Evolutionary conservation across 2,329 filamentous ascomycete genomes (phyloP), one percentile per base, ranked within the genome.

Genomic region (Fusarium sp.): DNA sequence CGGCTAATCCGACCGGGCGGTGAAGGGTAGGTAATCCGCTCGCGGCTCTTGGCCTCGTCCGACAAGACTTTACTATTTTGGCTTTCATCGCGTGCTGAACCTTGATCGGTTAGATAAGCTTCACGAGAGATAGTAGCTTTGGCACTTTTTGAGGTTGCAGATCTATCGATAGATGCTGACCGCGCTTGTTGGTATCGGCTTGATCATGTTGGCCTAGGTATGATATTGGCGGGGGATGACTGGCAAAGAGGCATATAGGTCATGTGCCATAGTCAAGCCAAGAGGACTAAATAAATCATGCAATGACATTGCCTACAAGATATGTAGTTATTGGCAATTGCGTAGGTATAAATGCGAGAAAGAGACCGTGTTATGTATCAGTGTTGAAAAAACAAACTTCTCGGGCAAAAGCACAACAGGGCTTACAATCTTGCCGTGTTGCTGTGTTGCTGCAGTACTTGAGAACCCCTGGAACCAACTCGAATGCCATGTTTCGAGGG

Each of bases 241-340:
- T 27, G 27, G 19, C 23, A 25, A 25, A 25, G 23, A 25, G 2
- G 23, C n/a, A 27, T 27, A 48, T 27, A 48, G 57, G 61, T 61
- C 56, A 65, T 56, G 45, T 29, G 61, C 48, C 42, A 38, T 43
- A 31, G 44, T 62, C 56, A 58, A 37, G 48, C 31, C 25, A 45
- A 47, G 27, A 17, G 6, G 41, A 57, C 36, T 50, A 50, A 61
- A 53, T 50, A 49, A 49, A n/a, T n/a, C 49, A 50, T 14, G 33
- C 15, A 33, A 31, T 52, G 25, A 25, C 29, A 27, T 25, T 39
- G 27, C 41, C 38, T 38, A 32, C 27, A 15, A 44, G 27, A 53
- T n/a, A n/a, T n/a, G n/a, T n/a, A n/a, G n/a, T n/a, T n/a, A n/a
- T n/a, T n/a, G n/a, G n/a, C n/a, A n/a, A n/a, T n/a, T n/a, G n/a